These are phyloP conservation scores for Mangifera indica DNA, from an alignment of 345 rosid species.

Conservation along the genomic window DNA sequence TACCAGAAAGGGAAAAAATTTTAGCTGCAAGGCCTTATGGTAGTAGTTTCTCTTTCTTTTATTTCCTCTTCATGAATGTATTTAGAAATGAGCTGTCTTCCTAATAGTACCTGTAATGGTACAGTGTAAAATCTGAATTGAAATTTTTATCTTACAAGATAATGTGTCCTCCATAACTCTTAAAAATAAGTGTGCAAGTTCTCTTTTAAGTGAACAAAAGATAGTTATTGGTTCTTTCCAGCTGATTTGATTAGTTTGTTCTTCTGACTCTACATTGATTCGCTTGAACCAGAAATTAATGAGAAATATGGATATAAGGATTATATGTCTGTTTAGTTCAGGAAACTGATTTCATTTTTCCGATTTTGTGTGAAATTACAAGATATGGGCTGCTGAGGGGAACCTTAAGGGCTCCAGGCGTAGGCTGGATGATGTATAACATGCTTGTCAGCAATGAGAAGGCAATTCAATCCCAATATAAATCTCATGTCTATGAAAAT, in stretches of 20 bases:
- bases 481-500: conserved; percentile 85
- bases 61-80: neutral
- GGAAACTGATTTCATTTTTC: conserved; percentile 5
- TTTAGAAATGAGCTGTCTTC: neutral
- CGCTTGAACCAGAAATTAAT: neutral
- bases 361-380: conserved; percentile 16
- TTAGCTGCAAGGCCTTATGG: neutral
- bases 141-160: neutral
- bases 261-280: neutral
- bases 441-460: conserved; percentile 92
- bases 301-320: neutral
- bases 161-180: neutral
- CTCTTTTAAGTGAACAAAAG: neutral
- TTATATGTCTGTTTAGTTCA: neutral
- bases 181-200: neutral
- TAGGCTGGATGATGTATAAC: conserved; percentile 94
- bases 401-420: conserved; percentile 75
- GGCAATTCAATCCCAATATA: conserved; percentile 78
- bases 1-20: neutral
- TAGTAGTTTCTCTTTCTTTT: neutral
- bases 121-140: conserved; percentile 1
- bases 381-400: conserved; percentile 83
- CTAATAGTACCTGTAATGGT: neutral
- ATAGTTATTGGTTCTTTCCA: neutral
- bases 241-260: neutral